A percentile compares a stretch with the other conserved stretches of the same genome.
These are phyloP conservation scores for Lachancea fermentati DNA, from an alignment of 805 yeast species.

Conservation along the genomic window DNA sequence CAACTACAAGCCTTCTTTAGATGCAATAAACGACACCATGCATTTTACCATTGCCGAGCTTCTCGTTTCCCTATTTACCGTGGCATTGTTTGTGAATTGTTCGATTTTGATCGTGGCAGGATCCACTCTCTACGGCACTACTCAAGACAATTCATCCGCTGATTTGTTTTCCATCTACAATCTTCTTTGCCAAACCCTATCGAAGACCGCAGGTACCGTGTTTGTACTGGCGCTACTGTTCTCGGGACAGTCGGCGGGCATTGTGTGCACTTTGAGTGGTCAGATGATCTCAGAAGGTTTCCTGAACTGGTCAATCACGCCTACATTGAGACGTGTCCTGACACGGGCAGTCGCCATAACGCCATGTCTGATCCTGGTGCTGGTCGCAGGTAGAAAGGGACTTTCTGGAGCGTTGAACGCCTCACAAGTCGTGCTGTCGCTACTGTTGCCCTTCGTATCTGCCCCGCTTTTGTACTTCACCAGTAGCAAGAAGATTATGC, in stretches of 20 bases:
- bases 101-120: constrained; percentile 90
- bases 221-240: constrained; percentile 81
- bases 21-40: constrained; percentile 78
- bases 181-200: constrained; percentile 53
- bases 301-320: constrained; percentile 71
- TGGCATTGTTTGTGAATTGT: constrained; percentile 85
- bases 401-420: constrained; percentile 71
- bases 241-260: constrained; percentile 90
- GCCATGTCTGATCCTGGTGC: constrained; percentile 75
- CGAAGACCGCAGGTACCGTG: constrained; percentile 74
- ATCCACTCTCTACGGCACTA: constrained; percentile 60
- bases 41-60: constrained; percentile 77
- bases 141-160: constrained; percentile 63
- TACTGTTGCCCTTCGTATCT: constrained; percentile 77
- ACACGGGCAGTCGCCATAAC: constrained; percentile 81
- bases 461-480: constrained; percentile 87
- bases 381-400: constrained; percentile 77
- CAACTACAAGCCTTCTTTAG: constrained; percentile 69
- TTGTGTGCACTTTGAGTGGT: constrained; percentile 91
- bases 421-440: constrained; percentile 76
- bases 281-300: constrained; percentile 95
- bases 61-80: constrained; percentile 76
- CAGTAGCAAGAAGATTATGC: constrained; percentile 61
- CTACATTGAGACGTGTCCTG: constrained; percentile 71
- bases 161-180: constrained; percentile 79